Evolutionary conservation across 1,284 basidiomycete species (phyloP).

Genomic region (Sanguinoderma infundibulare): DNA sequence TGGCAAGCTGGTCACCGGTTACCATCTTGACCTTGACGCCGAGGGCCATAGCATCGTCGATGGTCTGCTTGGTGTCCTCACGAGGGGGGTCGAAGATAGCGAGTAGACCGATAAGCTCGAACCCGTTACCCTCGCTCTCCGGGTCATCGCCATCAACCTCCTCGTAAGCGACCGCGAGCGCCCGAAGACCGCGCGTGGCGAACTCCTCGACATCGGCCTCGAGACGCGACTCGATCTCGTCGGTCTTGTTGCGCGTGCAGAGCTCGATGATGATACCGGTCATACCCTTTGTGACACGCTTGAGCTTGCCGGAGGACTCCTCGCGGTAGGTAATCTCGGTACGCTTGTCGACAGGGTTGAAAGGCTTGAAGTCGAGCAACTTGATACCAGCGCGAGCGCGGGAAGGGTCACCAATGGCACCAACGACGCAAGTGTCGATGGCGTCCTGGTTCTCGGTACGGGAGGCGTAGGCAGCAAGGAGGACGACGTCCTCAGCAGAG

Average conservation of each 20-base stretch:
- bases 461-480: slow-evolving; percentile 93
- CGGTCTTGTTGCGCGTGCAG: slow-evolving; percentile 96
- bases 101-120: slow-evolving; percentile 96
- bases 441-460: slow-evolving; percentile 99
- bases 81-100: slow-evolving; percentile 98
- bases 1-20: slow-evolving; percentile 98
- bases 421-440: slow-evolving; percentile 89
- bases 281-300: slow-evolving; percentile 99
- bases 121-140: slow-evolving; percentile 91
- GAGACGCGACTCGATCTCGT: slow-evolving; percentile 87
- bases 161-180: slow-evolving; percentile 95
- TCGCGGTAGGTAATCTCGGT: slow-evolving; percentile 98
- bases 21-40: slow-evolving; percentile 99
- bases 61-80: slow-evolving; percentile 98
- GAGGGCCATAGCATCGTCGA: slow-evolving; percentile 94
- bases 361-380: slow-evolving; percentile 98
- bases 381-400: slow-evolving; percentile 92
- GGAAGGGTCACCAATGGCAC: slow-evolving; percentile 73
- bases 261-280: slow-evolving; percentile 96
- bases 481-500: slow-evolving; percentile 89
- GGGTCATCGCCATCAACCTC: slow-evolving; percentile 85
- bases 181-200: slow-evolving; percentile 95
- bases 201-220: slow-evolving; percentile 97
- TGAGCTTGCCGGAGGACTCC: slow-evolving; percentile 91
- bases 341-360: slow-evolving; percentile 99